Evolutionary conservation across 1,139 yeast species (phyloP), one percentile per base, ranked within the genome.

Genomic region (Scheffersomyces quercinus): DNA sequence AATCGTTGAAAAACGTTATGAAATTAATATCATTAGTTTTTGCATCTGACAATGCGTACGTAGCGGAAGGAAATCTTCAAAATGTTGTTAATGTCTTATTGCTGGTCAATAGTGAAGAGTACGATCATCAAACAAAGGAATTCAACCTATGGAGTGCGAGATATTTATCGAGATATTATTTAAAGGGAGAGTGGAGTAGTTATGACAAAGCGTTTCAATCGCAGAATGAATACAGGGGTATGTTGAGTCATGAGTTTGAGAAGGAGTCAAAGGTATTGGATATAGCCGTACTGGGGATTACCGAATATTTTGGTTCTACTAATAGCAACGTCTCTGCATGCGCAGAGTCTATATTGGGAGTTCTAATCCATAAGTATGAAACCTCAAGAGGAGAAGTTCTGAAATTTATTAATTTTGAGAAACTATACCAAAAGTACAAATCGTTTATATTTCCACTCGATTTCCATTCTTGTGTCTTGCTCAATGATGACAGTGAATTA

Each of bases 121-220:
- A 41, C 12, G 28, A 34, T 6, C 29, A 35, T 6, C 53, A 40
- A 3, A 49, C 64, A 1, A 40, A 41, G 3, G 48, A 49, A 0
- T 68, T 76, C 46, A 57, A 57, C 3, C 16, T 58, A 0, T 79
- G 83, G 78, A 61, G 70, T 39, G 74, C 75, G 0, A 60, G 64
- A 12, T 71, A 70, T 44, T 53, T 81, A 15, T 79, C 81, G 0
- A 50, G 59, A 2, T 74, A 57, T 45, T 79, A 75, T 49, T 48
- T 65, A 13, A 41, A 46, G 7, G 60, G 63, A 7, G 50, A 48
- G 11, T 34, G 39, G 45, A 6, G 57, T 50, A 6, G 36, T 49
- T 12, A 38, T 49, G 11, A 33, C 39, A 8, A 35, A 51, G 24
- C 24, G 3, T 39, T 49, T 6, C 39, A 39, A n/a, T 40, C 47